Evolutionary conservation across 306 rosid genomes (phyloP), one percentile per base, ranked within the genome.

Genomic region (Lathyrus sativus): DNA sequence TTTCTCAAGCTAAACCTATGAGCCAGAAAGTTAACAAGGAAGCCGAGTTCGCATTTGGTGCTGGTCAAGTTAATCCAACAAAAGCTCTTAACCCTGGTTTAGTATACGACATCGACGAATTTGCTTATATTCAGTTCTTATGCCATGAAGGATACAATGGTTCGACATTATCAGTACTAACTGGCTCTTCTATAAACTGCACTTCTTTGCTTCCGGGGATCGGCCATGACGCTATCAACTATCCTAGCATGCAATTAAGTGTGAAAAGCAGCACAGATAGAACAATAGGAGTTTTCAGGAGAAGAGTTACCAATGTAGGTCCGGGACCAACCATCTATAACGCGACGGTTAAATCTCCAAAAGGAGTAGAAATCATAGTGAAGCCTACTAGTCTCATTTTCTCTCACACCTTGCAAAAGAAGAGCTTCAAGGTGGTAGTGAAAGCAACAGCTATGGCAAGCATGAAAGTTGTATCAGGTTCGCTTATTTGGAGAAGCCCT

Each of bases 231-330:
- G 92, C 85, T 55, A 72, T 93, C 57, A 93, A 93, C 82, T 90
- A 90, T 61, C 99, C 96, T 12, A 83, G 78, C 7, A 82, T 93
- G 70, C 96, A 90, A 51, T 82, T 93, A 2, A 78, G 68, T 54
- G 69, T 88, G 74, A 60, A 53, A 59, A 54, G 11, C 62, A 76
- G 65, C 31, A 72, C 12, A 66, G 24, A 45, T 3, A 70, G 49
- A 10, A 81, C 90, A 6, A 29, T 68, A 1, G 82, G 73, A 3
- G 84, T 88, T 46, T 93, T 86, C 51, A 69, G 82, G 55, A 74
- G 99, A 37, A 79, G 53, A 53, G 90, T 90, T 38, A 93, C 99
- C 59, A 93, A 90, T 50, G 96, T 93, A 13, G 95, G 97, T 9
- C 81, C 75, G 12, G 84, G 83, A 10, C 72, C 61, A 7, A 72